Base-by-base conservation (phyloP, 345 rosid genomes). In the Trapa bicornis region DNA sequence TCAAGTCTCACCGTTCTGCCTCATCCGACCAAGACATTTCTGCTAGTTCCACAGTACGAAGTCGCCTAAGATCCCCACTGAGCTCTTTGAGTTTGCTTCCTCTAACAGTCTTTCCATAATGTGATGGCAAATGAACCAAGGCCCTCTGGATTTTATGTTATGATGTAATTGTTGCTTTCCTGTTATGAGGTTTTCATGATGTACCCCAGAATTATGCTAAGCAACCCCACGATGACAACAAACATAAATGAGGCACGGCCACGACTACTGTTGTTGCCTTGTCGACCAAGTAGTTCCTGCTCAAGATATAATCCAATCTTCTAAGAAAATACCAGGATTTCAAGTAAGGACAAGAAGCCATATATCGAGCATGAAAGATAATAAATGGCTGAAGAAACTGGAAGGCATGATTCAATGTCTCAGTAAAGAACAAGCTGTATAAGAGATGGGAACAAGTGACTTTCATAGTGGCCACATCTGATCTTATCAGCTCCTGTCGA, bases 401-500 rank as follows among this genome's bases (percentile, higher is more conserved):
- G 43, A 22, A n/a, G 22, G 12, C 5, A 50, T 50, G 14, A 50
- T 22, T 50, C n/a, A 3, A 3, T 50, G 29, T 22, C 29, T 22
- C 3, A 13, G 17, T 50, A 50, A 50, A 16, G 43, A 50, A 50
- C 54, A 50, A 50, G 54, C 22, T 13, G 54, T 22, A 50, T 17
- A n/a, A 22, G 29, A 33, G 7, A 37, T 10, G 29, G 37, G 3
- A 37, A 14, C 45, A 63, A 22, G 9, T 8, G 7, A 41, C 37
- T 37, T 15, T 22, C 29, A 63, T 63, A 41, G 37, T 29, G 38
- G 64, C n/a, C 63, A 17, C 62, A 37, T 36, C 60, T 68, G 29
- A 22, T 22, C 94, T 80, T 63, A 88, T 90, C 86, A 85, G 73
- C 68, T 88, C 94, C 70, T 77, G 87, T n/a, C 80, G 84, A 71